These are phyloP conservation scores for Rhazya stricta DNA, from an alignment of 257 asterid species.

Conservation along the genomic window DNA sequence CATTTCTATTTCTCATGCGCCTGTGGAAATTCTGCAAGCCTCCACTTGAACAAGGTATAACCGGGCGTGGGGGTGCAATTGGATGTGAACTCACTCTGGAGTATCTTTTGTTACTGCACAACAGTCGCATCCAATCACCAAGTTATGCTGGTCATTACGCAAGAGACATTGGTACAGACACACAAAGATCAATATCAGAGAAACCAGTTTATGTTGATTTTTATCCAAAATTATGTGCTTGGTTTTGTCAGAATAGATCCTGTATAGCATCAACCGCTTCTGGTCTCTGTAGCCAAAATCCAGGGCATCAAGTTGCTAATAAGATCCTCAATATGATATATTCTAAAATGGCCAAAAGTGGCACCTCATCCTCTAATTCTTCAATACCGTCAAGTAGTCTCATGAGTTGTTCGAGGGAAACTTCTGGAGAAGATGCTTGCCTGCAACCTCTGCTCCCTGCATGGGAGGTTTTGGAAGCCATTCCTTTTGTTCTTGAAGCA, in stretches of 20 bases:
- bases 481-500: slow-evolving; percentile 21
- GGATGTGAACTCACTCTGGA: slow-evolving; percentile 20
- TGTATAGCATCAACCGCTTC: slow-evolving; percentile 21
- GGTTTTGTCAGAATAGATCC: slow-evolving; percentile 18
- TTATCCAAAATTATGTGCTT: slow-evolving; percentile 16
- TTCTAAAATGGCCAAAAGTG: slow-evolving; percentile 7
- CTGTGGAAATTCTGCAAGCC: slow-evolving; percentile 20
- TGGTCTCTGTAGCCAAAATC: slow-evolving; percentile 15
- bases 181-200: background rate
- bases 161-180: slow-evolving; percentile 1
- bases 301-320: slow-evolving; percentile 20
- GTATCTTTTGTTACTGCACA: slow-evolving; percentile 19
- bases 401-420: slow-evolving; percentile 10
- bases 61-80: slow-evolving; percentile 11
- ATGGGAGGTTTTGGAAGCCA: slow-evolving; percentile 21
- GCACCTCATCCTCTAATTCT: slow-evolving; percentile 4
- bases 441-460: slow-evolving; percentile 15
- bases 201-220: slow-evolving; percentile 18
- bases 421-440: slow-evolving; percentile 12
- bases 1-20: slow-evolving; percentile 19
- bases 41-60: slow-evolving; percentile 8
- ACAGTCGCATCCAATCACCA: slow-evolving; percentile 3
- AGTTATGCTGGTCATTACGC: background rate
- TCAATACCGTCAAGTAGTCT: slow-evolving; percentile 6
- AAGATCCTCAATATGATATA: slow-evolving; percentile 10